Conservation (phyloP, 2,329 filamentous ascomycete genomes). For the Sclerotiophoma versabilis region DNA sequence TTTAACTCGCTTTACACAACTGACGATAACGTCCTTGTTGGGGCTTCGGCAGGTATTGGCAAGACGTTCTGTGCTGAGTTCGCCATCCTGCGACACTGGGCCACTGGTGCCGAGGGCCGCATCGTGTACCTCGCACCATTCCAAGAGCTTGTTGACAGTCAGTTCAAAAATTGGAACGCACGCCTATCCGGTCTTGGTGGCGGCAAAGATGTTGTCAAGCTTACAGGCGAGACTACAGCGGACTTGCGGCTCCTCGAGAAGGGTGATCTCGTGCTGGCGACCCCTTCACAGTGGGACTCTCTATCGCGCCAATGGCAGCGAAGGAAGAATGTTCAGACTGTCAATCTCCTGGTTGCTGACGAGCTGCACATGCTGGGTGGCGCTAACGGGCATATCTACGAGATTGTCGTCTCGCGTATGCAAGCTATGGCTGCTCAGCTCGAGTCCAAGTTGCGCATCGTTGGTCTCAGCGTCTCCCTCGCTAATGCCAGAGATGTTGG, state of each 20-base stretch:
- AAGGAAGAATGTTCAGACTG: constrained; percentile 90
- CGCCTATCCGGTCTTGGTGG: constrained; percentile 75
- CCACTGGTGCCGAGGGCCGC: constrained; percentile 71
- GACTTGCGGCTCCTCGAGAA: constrained; percentile 88
- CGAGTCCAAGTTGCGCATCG: constrained; percentile 81
- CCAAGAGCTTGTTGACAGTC: constrained; percentile 87
- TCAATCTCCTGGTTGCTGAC: constrained; percentile 92
- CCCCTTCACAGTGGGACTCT: constrained; percentile 94
- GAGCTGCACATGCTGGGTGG: constrained; percentile 94
- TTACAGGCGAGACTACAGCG: constrained; percentile 89
- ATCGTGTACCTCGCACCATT: constrained; percentile 95
- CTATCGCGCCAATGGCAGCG: constrained; percentile 96
- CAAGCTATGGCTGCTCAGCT: constrained; percentile 92
- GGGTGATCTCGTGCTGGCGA: constrained; percentile 89
- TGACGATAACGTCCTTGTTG: constrained; percentile 92
- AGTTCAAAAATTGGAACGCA: constrained; percentile 83
- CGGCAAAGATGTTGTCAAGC: constrained; percentile 88
- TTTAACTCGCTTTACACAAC: constrained; percentile 93
- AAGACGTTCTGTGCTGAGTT: constrained; percentile 98
- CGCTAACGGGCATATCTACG: constrained; percentile 86
- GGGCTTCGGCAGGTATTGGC: constrained; percentile 90
- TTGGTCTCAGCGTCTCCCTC: constrained; percentile 89
- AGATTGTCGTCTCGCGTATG: constrained; percentile 97
- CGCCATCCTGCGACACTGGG: constrained; percentile 88
- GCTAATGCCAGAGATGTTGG: constrained; percentile 93